Base-by-base conservation (phyloP, 2,329 filamentous ascomycete genomes). In the Nothophaeocryptopus gaeumannii region DNA sequence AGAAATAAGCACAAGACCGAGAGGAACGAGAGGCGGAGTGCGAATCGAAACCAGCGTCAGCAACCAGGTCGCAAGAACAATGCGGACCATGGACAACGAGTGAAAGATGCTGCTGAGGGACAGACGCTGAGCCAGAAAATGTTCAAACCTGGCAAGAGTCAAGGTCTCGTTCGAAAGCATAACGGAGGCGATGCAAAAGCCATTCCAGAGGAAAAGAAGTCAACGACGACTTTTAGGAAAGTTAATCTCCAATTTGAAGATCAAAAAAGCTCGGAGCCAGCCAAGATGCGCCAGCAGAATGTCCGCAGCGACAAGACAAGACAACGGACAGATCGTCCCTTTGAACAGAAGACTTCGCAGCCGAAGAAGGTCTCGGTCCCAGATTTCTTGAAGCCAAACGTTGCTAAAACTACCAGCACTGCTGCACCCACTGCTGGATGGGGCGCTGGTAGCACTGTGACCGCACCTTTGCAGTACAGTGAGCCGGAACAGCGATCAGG, bases 401-500 rank as follows among this genome's bases (percentile, higher is more conserved):
- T 26, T 26, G 20, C 7, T 7, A 26, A 26, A 26, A 3, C 38
- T 10, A 39, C 14, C 15, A 38, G 14, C 5, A 14, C 38, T 2
- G 15, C 41, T 20, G 40, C 40, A 3, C 20, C 29, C 13, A 20
- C 37, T n/a, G 33, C 32, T 31, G 50, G 46, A 29, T 53, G 50
- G 50, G 50, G 50, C 29, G 31, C 38, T 30, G 46, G 46, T 20
- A 46, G 41, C 10, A 53, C 50, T 11, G 35, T 31, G 33, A 39
- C 41, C 29, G 45, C 50, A 15, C 50, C 50, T 31, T 37, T 53
- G 10, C 35, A 44, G 13, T 50, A 53, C 35, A 30, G 38, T 33
- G 39, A 50, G 20, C 11, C 16, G 7, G 13, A 20, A 2, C 12
- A 31, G 35, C 13, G 33, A 35, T 7, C 15, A 26, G n/a, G 29